Conservation (phyloP, 202 grass and related monocot genomes). For the Panicum hallii region DNA sequence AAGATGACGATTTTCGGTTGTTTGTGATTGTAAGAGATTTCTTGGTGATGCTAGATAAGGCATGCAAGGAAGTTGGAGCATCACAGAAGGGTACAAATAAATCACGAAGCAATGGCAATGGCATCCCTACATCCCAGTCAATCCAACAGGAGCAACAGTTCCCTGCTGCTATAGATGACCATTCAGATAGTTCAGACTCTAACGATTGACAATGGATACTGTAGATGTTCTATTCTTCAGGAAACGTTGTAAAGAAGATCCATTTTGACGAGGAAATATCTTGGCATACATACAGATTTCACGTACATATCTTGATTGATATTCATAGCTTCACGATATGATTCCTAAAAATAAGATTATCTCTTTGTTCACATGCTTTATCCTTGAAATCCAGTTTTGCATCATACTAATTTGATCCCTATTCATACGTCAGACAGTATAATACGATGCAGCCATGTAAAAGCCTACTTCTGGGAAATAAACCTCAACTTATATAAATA, state of each 20-base stretch:
- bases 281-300: conserved; percentile 34
- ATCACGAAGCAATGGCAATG: conserved; percentile 25
- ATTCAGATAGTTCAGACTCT: conserved; percentile 59
- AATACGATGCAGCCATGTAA: neutral
- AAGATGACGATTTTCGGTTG: conserved; percentile 65
- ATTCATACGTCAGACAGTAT: neutral
- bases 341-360: neutral
- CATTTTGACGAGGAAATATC: conserved; percentile 33
- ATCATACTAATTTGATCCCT: neutral
- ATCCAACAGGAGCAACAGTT: conserved; percentile 54
- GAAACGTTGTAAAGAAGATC: conserved; percentile 12
- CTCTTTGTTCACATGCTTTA: neutral
- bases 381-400: conserved; percentile 5
- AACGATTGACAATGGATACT: conserved; percentile 41
- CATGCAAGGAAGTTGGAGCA: conserved; percentile 68
- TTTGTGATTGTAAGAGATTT: conserved; percentile 72
- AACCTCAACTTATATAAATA: neutral
- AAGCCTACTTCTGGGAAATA: neutral
- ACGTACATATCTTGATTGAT: conserved; percentile 10
- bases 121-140: conserved; percentile 30
- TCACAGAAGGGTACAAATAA: conserved; percentile 49
- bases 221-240: conserved; percentile 6
- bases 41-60: conserved; percentile 71
- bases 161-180: conserved; percentile 46
- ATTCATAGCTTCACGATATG: neutral